Evolutionary conservation across 768 basidiomycete genomes (phyloP).

Genomic region (Russula sp.): DNA sequence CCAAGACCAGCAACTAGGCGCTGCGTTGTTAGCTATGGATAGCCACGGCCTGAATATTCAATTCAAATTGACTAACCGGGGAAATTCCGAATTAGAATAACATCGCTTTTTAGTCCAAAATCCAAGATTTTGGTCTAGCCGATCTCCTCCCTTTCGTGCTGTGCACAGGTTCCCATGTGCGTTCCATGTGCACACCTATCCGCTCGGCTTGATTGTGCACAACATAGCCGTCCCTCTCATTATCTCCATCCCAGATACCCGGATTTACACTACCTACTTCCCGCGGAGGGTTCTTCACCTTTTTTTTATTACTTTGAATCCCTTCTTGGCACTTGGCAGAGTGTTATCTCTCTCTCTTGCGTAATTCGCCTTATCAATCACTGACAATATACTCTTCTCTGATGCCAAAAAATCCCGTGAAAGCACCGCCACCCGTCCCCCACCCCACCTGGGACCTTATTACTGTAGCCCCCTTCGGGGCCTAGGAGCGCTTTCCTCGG

Average conservation of each 20-base stretch:
- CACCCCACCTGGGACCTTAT: background rate
- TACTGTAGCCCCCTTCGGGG: background rate
- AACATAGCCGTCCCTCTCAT: background rate
- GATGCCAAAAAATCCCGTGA: background rate
- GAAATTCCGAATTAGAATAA: background rate
- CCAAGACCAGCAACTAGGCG: background rate
- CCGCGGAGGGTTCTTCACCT: background rate
- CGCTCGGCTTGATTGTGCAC: background rate
- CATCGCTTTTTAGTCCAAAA: background rate
- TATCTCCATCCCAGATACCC: background rate
- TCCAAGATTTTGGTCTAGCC: background rate
- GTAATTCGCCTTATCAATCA: background rate
- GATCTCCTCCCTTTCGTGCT: background rate
- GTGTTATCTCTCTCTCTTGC: background rate
- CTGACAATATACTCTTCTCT: background rate
- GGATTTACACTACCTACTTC: background rate
- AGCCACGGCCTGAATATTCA: background rate
- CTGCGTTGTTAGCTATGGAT: background rate
- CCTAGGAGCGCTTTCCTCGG: slow-evolving; percentile 1
- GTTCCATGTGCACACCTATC: background rate
- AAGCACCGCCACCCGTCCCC: background rate
- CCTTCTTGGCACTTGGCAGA: background rate
- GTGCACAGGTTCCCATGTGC: slow-evolving; percentile 1
- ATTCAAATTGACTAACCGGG: background rate
- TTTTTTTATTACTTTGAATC: background rate